Base-by-base conservation (phyloP, 768 basidiomycete genomes). In the Xerocomellus dryophilus region DNA sequence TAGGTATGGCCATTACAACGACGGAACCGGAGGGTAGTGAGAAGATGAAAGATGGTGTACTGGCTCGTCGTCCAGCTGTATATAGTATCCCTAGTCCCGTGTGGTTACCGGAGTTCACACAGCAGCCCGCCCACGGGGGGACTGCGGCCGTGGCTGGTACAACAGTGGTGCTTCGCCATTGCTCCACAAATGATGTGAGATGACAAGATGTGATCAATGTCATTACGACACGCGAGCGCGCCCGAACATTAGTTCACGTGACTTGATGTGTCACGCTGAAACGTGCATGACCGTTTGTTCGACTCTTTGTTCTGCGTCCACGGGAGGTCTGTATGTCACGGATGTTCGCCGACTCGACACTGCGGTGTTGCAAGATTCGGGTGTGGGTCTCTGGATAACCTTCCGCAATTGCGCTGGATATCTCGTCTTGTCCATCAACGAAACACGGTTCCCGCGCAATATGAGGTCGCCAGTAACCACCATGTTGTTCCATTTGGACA, bases 1-100 rank as follows among this genome's bases (percentile, higher is more conserved):
- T 27, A 0, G 59, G 60, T 49, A 67, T 41, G 18, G 48, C 49
- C 63, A 65, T 67, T 39, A 38, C 50, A 47, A 18, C 6, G 11
- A 38, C 14, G 23, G 44, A 21, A 18, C 32, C 5, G 6, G 34
- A 41, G 27, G 15, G 40, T 8, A 29, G 39, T 15, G 39, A 38
- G 40, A 43, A 17, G 29, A 23, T 17, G 36, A 31, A 12, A 7
- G 36, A 25, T 9, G 18, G 21, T 9, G 17, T 5, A 5, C 18
- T 10, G 18, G 18, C 23, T 34, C 43, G 47, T 41, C 12, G 45
- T 50, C 25, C n/a, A 39, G 50, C 27, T 32, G 53, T 64, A 60
- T 54, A 64, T 64, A 54, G 36, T 21, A 20, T 15, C 35, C 27
- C 38, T 23, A 21, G 15, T 18, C 27, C 29, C 32, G 14, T 35